Evolutionary conservation across 73 alveolate genomes (phyloP).

Genomic region (Effrenium voratum): DNA sequence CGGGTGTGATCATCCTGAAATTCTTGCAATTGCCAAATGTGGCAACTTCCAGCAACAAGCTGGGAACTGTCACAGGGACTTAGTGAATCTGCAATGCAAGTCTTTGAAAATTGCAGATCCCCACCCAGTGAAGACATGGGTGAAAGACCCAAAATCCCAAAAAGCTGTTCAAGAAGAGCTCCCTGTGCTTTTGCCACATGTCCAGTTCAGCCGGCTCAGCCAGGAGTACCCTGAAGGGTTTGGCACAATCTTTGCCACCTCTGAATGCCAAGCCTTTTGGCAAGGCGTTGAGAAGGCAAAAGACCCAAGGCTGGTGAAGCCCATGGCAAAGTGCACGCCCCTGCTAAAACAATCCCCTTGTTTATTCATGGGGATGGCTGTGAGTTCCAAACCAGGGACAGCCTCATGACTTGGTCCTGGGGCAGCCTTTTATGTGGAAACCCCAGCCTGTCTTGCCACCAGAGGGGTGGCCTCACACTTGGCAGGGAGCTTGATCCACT

Average conservation of each 20-base stretch:
- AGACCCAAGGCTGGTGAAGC: constrained; percentile 17
- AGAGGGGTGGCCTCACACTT: neutral
- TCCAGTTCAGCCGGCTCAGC: neutral
- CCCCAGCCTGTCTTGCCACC: constrained; percentile 10
- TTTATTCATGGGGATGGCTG: constrained; percentile 24
- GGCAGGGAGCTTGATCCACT: neutral
- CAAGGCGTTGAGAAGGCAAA: neutral
- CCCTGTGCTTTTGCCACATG: neutral
- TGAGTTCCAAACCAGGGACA: neutral
- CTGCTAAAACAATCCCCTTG: neutral
- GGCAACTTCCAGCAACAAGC: neutral
- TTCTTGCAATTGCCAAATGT: constrained; percentile 14
- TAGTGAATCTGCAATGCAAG: neutral
- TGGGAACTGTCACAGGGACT: neutral
- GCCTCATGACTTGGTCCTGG: constrained; percentile 31
- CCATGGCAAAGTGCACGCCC: neutral
- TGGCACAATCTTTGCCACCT: neutral
- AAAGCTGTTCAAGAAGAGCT: neutral
- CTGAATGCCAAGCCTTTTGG: neutral
- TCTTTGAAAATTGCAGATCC: neutral
- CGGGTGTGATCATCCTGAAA: constrained; percentile 33
- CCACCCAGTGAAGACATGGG: neutral
- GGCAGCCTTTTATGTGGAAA: neutral
- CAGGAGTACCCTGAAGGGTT: neutral
- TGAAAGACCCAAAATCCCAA: constrained; percentile 21